Conservation (phyloP, 345 rosid genomes). For the Heritiera littoralis region DNA sequence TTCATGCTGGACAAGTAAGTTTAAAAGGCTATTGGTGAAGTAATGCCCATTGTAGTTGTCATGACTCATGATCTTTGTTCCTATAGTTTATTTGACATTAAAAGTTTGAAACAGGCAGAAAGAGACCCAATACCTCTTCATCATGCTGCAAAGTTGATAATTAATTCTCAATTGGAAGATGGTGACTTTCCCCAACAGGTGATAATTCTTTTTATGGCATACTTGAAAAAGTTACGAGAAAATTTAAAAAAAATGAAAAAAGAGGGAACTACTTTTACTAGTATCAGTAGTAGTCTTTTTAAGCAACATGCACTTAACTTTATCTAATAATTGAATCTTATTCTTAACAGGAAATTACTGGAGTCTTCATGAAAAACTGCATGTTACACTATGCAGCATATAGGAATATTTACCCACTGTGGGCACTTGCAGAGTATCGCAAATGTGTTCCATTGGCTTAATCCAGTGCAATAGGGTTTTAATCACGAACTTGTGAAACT, state of each 20-base stretch:
- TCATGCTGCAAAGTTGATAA: slow-evolving; percentile 40
- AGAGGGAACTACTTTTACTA: neutral
- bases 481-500: neutral
- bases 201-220: neutral
- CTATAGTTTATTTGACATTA: neutral
- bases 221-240: neutral
- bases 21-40: too few species aligned
- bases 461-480: neutral
- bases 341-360: slow-evolving; percentile 43
- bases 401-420: too few species aligned
- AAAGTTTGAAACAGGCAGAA: neutral
- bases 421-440: too few species aligned
- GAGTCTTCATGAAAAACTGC: too few species aligned
- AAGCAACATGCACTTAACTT: neutral
- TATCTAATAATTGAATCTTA: neutral
- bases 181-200: slow-evolving; percentile 59
- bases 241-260: neutral
- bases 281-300: neutral
- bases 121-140: slow-evolving; percentile 33
- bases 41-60: too few species aligned
- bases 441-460: too few species aligned
- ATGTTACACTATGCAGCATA: too few species aligned
- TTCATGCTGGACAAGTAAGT: slow-evolving; percentile 51
- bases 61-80: neutral
- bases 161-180: slow-evolving; percentile 39